Percentiles rank a stretch among this genome's conserved stretches.
phyloP scores from a whole-genome alignment of 2,329 filamentous ascomycete species.

The Aspergillus felis region DNA sequence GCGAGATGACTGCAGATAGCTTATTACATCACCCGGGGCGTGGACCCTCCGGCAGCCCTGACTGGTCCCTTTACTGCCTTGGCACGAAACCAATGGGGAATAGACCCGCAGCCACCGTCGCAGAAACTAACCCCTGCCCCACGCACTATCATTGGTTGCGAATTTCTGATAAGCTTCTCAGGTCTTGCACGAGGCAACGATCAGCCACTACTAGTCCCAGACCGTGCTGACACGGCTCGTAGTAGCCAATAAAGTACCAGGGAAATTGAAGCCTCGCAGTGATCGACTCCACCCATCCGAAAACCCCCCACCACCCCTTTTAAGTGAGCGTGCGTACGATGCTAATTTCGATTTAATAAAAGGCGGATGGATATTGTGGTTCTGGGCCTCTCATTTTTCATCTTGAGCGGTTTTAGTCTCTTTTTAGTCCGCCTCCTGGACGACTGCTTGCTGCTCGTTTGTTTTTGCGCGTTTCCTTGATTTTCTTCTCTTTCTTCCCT shows the following conservation, averaged over 20 bases:
- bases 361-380: background rate
- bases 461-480: background rate
- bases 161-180: conserved; percentile 17
- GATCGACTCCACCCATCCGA: background rate
- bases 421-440: no score
- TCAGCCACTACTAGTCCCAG: conserved; percentile 13
- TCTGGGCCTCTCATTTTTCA: background rate
- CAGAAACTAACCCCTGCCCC: conserved; percentile 3
- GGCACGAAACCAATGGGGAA: conserved; percentile 5
- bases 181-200: conserved; percentile 18
- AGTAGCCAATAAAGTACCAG: background rate
- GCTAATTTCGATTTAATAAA: background rate
- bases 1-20: background rate
- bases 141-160: background rate
- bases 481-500: background rate
- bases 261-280: background rate
- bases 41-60: background rate
- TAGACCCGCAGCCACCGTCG: conserved; percentile 3
- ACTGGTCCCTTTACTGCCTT: conserved; percentile 1
- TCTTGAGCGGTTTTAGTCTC: no score
- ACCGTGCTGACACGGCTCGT: conserved; percentile 16
- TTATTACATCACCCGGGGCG: conserved; percentile 13
- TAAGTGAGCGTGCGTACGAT: background rate
- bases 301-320: conserved; percentile 3
- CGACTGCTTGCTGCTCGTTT: background rate